Evolutionary conservation across 2,329 filamentous ascomycete species (phyloP).

Genomic region (Nothopassalora personata): DNA sequence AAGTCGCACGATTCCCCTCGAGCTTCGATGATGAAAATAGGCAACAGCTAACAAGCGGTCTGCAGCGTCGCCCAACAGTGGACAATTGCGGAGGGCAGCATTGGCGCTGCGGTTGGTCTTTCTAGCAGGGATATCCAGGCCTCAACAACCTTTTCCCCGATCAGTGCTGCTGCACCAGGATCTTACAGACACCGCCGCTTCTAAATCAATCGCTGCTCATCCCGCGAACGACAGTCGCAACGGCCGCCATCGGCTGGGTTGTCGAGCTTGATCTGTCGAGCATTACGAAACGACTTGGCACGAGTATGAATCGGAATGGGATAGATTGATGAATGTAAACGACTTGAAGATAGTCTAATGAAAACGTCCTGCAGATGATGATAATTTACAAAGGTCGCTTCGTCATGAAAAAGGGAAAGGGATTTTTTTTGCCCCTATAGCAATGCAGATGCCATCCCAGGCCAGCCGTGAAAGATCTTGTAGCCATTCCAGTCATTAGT

Average conservation of each 20-base stretch:
- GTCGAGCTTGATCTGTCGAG: not conserved
- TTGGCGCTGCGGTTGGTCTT: constrained; percentile 16
- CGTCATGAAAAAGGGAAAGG: not conserved
- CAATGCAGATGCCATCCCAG: not conserved
- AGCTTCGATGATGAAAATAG: constrained; percentile 20
- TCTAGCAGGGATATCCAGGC: constrained; percentile 24
- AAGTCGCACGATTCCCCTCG: constrained; percentile 35
- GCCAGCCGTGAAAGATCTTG: not conserved
- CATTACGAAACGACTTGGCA: too few species aligned
- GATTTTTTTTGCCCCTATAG: not conserved
- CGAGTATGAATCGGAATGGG: not conserved
- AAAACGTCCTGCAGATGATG: not conserved
- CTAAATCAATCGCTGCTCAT: not conserved
- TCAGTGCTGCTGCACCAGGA: constrained; percentile 2
- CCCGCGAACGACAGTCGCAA: not conserved
- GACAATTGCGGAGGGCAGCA: constrained; percentile 18
- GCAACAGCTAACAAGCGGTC: constrained; percentile 24
- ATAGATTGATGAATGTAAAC: not conserved
- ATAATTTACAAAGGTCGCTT: not conserved
- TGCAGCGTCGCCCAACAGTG: constrained; percentile 25
- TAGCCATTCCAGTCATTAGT: constrained; percentile 3
- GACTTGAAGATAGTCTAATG: not conserved
- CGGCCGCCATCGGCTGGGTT: not conserved
- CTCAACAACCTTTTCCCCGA: constrained; percentile 13
- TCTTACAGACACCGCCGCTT: constrained; percentile 6